These are phyloP conservation scores for Onygenales sp. DNA, from an alignment of 2,329 filamentous ascomycete species.

Conservation along the genomic window DNA sequence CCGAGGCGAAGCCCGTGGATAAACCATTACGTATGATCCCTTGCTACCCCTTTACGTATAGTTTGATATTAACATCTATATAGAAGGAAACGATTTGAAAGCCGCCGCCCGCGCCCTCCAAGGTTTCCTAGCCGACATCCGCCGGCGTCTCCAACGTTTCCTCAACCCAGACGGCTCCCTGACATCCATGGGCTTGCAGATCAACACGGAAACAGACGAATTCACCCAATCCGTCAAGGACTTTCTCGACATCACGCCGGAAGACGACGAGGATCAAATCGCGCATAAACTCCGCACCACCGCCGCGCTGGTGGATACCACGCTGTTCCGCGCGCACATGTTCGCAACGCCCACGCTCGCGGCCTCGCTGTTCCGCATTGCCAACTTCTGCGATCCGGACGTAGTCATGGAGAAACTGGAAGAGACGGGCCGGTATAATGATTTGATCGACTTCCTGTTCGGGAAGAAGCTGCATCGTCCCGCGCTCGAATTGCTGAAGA, in stretches of 20 bases:
- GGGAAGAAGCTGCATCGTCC: constrained; percentile 88
- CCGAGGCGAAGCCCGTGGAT: constrained; percentile 19
- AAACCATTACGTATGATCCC: constrained; percentile 21
- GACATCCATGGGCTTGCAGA: constrained; percentile 23
- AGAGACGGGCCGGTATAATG: constrained; percentile 78
- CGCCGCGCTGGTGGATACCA: constrained; percentile 83
- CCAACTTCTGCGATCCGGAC: constrained; percentile 93
- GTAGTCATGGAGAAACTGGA: constrained; percentile 91
- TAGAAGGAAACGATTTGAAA: constrained; percentile 75
- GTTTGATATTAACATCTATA: constrained; percentile 12
- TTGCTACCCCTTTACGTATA: not conserved
- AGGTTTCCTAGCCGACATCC: constrained; percentile 78
- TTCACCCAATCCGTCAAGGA: constrained; percentile 37
- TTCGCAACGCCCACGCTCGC: constrained; percentile 76
- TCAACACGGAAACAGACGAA: constrained; percentile 26
- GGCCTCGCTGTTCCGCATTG: constrained; percentile 82
- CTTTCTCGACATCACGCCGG: constrained; percentile 38
- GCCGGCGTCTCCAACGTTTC: constrained; percentile 53
- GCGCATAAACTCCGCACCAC: constrained; percentile 63
- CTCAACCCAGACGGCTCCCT: constrained; percentile 48
- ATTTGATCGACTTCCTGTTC: constrained; percentile 94
- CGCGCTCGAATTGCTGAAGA: constrained; percentile 70
- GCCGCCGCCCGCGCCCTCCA: constrained; percentile 74
- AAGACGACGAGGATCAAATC: constrained; percentile 48
- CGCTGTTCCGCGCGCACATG: constrained; percentile 92